Evolutionary conservation across 164 flowering plant species (phyloP).

Genomic region (Cinnamomum micranthum): DNA sequence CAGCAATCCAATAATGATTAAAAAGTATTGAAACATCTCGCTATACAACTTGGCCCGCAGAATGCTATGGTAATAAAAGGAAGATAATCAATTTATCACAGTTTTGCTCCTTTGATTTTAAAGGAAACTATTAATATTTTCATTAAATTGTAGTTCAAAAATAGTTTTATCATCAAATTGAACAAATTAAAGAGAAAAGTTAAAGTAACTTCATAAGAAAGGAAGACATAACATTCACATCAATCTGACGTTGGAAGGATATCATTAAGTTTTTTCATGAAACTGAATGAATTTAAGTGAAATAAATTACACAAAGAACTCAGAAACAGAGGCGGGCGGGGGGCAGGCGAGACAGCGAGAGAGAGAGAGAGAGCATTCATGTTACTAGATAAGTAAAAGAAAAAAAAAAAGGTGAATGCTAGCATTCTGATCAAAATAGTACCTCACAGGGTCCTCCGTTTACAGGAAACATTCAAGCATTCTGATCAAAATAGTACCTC

Average conservation of each 20-base stretch:
- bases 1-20: no score
- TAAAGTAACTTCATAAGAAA: neutral
- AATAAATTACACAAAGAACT: neutral
- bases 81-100: no score
- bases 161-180: neutral
- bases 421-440: slow-evolving; percentile 6
- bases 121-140: neutral
- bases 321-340: no score
- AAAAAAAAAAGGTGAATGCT: neutral
- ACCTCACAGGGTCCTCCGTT: slow-evolving; percentile 98
- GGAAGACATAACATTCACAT: neutral
- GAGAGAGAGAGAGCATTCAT: neutral
- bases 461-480: slow-evolving; percentile 46
- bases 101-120: neutral
- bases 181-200: neutral
- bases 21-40: no score
- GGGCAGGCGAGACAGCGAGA: no score
- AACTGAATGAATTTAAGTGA: neutral
- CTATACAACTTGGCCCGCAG: no score
- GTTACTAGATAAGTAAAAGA: neutral
- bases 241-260: neutral
- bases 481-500: slow-evolving; percentile 52
- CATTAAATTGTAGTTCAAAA: no score
- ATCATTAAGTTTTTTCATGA: neutral
- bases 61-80: neutral